A percentile compares a stretch with the other conserved stretches of the same genome.
Evolutionary conservation across 257 asterid genomes (phyloP).

Genomic region (Misopates orontium): DNA sequence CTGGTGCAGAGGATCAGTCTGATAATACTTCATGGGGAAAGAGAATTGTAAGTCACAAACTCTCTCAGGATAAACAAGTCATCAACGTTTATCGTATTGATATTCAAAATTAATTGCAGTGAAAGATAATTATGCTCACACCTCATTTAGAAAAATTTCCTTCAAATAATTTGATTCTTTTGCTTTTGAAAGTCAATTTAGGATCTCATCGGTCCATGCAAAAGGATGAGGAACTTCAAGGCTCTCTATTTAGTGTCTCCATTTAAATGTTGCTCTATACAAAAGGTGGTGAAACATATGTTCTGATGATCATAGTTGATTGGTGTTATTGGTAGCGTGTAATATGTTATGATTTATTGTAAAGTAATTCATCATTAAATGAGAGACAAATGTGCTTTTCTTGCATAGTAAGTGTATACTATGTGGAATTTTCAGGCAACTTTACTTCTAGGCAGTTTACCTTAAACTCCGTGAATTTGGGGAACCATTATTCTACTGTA

Average conservation of each 20-base stretch:
- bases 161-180: too few relatives aligned
- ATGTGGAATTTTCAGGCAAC: not conserved
- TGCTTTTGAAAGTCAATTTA: too few relatives aligned
- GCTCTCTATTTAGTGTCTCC: not conserved
- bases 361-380: too few relatives aligned
- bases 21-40: conserved; percentile 41
- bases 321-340: too few relatives aligned
- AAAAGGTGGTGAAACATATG: too few relatives aligned
- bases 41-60: conserved; percentile 51
- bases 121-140: too few relatives aligned
- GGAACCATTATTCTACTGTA: not conserved
- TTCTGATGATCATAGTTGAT: too few relatives aligned
- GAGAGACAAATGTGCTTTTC: conserved; percentile 7
- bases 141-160: too few relatives aligned
- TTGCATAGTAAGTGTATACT: not conserved
- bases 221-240: conserved; percentile 4
- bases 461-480: conserved; percentile 8
- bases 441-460: not conserved
- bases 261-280: too few relatives aligned
- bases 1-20: conserved; percentile 37
- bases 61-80: conserved; percentile 11
- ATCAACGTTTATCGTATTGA: conserved; percentile 6
- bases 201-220: not conserved
- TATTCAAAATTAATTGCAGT: not conserved
- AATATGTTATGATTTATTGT: too few relatives aligned